Conservation (phyloP, 1,284 basidiomycete species). For the Boletus smithii region DNA sequence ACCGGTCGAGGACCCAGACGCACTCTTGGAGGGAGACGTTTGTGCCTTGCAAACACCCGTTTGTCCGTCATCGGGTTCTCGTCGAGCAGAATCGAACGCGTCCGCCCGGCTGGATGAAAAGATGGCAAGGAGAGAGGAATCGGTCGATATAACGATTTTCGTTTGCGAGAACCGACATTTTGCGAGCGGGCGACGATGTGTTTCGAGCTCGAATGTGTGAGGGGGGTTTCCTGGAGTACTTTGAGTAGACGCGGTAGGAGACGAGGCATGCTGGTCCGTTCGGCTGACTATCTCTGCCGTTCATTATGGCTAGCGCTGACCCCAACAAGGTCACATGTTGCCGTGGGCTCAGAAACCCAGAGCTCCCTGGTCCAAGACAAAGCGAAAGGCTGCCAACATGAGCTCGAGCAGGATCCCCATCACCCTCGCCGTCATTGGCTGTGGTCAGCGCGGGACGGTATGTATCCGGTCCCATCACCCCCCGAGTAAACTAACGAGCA, state of each 20-base stretch:
- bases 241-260: constrained; percentile 59
- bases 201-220: constrained; percentile 11
- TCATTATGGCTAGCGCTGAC: too few species aligned
- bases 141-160: constrained; percentile 39
- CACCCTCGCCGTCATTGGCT: constrained; percentile 64
- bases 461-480: constrained; percentile 4
- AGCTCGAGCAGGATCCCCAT: constrained; percentile 32
- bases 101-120: constrained; percentile 41
- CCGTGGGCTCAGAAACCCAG: too few species aligned
- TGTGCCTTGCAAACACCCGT: constrained; percentile 49
- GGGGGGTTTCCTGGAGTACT: constrained; percentile 35
- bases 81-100: constrained; percentile 56
- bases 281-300: too few species aligned
- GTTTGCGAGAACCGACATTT: constrained; percentile 16
- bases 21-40: constrained; percentile 50
- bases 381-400: constrained; percentile 21
- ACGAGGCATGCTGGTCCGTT: constrained; percentile 66
- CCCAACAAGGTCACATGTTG: constrained; percentile 21
- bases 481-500: background rate
- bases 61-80: constrained; percentile 53
- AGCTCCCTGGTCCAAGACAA: constrained; percentile 34
- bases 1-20: constrained; percentile 26
- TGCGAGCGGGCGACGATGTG: too few species aligned
- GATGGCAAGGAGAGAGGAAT: constrained; percentile 38
- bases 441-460: constrained; percentile 77